phyloP scores from a whole-genome alignment of 805 yeast species.

The Yamadazyma kitorensis region DNA sequence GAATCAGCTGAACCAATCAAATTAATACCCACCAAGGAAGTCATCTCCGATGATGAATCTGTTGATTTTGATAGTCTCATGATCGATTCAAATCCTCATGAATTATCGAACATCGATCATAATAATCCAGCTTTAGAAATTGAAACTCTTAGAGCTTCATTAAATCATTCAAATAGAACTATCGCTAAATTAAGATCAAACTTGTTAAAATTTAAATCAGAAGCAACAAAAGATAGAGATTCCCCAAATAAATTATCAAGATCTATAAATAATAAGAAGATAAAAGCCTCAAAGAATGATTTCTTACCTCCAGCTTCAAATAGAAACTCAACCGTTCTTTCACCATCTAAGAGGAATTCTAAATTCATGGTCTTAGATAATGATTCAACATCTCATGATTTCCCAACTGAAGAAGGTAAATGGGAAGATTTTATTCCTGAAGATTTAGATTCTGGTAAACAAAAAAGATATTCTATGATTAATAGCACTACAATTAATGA shows the following conservation, averaged over 20 bases:
- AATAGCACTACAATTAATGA: slow-evolving; percentile 14
- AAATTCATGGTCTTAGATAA: slow-evolving; percentile 25
- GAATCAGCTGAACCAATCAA: neutral
- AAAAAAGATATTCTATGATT: slow-evolving; percentile 16
- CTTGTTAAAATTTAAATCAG: slow-evolving; percentile 39
- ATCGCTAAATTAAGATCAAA: slow-evolving; percentile 58
- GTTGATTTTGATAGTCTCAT: slow-evolving; percentile 32
- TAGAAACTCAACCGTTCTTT: slow-evolving; percentile 21
- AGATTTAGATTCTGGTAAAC: slow-evolving; percentile 22
- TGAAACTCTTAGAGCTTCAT: slow-evolving; percentile 63
- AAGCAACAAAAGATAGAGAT: slow-evolving; percentile 21
- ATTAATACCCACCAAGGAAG: slow-evolving; percentile 1
- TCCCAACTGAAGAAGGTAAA: slow-evolving; percentile 19
- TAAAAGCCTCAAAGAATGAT: slow-evolving; percentile 12
- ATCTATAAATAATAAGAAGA: slow-evolving; percentile 10
- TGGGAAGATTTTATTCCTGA: slow-evolving; percentile 43
- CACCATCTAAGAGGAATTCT: slow-evolving; percentile 38
- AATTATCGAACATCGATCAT: slow-evolving; percentile 28
- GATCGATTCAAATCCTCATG: slow-evolving; percentile 24
- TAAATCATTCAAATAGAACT: slow-evolving; percentile 61
- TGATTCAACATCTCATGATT: slow-evolving; percentile 10
- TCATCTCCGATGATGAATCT: slow-evolving; percentile 25
- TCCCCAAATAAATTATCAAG: slow-evolving; percentile 6
- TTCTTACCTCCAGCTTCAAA: slow-evolving; percentile 14
- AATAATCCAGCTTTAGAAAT: slow-evolving; percentile 51